Percentiles rank a stretch among this genome's conserved stretches.
phyloP scores from a whole-genome alignment of 352 stramenopile species.

The Globisporangium echinulatum region DNA sequence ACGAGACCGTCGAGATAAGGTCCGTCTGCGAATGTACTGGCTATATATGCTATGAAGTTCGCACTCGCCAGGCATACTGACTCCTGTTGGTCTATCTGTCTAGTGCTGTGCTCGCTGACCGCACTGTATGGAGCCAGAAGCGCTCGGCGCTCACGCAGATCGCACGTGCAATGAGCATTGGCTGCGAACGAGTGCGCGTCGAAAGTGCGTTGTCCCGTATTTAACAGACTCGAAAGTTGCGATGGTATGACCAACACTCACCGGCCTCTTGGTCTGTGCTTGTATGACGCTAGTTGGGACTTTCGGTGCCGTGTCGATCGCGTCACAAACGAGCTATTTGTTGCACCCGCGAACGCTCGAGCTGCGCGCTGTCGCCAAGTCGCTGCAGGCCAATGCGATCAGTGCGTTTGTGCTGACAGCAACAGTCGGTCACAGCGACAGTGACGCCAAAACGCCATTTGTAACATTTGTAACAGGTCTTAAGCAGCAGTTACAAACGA shows the following conservation, averaged over 20 bases:
- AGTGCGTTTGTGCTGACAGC: background rate
- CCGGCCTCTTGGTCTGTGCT: background rate
- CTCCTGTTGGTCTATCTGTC: too few relatives aligned
- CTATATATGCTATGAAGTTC: background rate
- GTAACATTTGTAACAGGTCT: conserved; percentile 14
- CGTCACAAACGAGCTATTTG: conserved; percentile 18
- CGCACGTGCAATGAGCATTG: conserved; percentile 24
- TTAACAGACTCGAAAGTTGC: background rate
- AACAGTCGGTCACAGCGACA: background rate
- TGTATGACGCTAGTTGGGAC: conserved; percentile 21
- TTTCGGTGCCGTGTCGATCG: conserved; percentile 11
- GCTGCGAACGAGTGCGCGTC: conserved; percentile 24
- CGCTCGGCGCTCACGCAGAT: conserved; percentile 22
- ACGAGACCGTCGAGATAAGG: conserved; percentile 1
- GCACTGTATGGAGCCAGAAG: conserved; percentile 14
- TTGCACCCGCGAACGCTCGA: conserved; percentile 32
- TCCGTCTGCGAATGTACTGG: background rate
- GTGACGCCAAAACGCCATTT: conserved; percentile 22
- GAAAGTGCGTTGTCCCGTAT: conserved; percentile 16
- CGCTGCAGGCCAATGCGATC: conserved; percentile 16
- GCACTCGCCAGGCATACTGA: background rate
- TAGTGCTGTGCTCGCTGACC: conserved; percentile 26
- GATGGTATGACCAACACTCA: background rate
- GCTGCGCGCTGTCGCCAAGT: conserved; percentile 26
- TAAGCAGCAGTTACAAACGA: background rate